phyloP scores from a whole-genome alignment of 2,329 filamentous ascomycete genomes.

The Scedosporium boydii region DNA sequence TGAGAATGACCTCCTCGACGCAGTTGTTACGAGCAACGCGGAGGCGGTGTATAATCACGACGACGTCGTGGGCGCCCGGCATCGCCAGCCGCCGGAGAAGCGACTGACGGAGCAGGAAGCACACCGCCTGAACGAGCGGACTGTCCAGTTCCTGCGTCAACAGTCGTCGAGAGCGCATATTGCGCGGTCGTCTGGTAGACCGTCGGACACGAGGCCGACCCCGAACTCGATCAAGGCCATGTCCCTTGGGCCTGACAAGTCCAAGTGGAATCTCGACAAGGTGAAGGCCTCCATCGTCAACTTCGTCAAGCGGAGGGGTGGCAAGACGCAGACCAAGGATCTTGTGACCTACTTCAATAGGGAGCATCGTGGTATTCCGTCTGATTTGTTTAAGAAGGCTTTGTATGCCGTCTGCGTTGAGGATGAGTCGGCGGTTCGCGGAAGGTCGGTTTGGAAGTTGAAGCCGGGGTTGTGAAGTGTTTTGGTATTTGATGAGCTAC shows the following conservation, averaged over 20 bases:
- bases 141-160: conserved; percentile 8
- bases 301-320: conserved; percentile 70
- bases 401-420: conserved; percentile 67
- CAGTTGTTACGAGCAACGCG: conserved; percentile 79
- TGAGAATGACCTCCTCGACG: conserved; percentile 74
- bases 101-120: conserved; percentile 66
- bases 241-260: not conserved
- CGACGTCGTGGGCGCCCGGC: conserved; percentile 71
- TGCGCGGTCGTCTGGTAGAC: conserved; percentile 32
- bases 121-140: conserved; percentile 10
- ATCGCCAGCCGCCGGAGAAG: conserved; percentile 62
- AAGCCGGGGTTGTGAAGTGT: conserved; percentile 17
- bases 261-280: conserved; percentile 1
- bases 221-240: not conserved
- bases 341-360: conserved; percentile 11
- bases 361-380: conserved; percentile 8
- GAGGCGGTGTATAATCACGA: conserved; percentile 93
- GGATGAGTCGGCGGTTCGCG: conserved; percentile 45
- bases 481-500: not conserved
- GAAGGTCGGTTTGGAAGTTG: conserved; percentile 45
- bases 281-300: not conserved
- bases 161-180: conserved; percentile 54
- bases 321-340: conserved; percentile 58
- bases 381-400: conserved; percentile 60
- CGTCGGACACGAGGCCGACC: not conserved